phyloP scores from a whole-genome alignment of 2,329 filamentous ascomycete species.

The Herpotrichia juniperi region DNA sequence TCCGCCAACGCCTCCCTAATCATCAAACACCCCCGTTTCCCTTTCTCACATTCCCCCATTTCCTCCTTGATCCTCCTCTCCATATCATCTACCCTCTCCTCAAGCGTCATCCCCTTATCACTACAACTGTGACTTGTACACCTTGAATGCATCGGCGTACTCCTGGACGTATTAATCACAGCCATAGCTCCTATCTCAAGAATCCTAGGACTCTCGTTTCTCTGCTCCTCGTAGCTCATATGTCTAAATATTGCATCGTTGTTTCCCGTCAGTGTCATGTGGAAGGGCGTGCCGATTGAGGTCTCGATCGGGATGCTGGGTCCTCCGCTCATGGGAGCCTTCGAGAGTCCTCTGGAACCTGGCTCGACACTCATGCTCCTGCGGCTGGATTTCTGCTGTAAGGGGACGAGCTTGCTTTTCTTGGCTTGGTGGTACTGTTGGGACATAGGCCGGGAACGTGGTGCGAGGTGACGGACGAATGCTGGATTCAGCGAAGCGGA shows the following conservation, averaged over 20 bases:
- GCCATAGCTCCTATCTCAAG: conserved; percentile 40
- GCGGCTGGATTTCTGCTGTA: not conserved
- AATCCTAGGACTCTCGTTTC: conserved; percentile 25
- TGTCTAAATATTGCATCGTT: conserved; percentile 16
- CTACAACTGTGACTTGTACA: not conserved
- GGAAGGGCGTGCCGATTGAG: not conserved
- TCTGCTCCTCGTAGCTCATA: conserved; percentile 27
- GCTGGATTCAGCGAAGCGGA: conserved; percentile 18
- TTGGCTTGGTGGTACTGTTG: not conserved
- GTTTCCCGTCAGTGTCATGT: not conserved
- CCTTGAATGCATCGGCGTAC: not conserved
- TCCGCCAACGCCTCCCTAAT: conserved; percentile 22
- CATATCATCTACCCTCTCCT: conserved; percentile 12
- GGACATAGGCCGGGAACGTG: conserved; percentile 11
- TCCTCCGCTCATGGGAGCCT: too few species aligned
- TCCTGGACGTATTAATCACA: conserved; percentile 15
- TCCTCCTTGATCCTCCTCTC: conserved; percentile 20
- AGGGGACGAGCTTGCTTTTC: not conserved
- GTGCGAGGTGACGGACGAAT: conserved; percentile 29
- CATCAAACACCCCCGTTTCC: conserved; percentile 22
- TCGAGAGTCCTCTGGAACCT: too few species aligned
- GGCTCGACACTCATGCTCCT: not conserved
- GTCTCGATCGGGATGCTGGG: not conserved
- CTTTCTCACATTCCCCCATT: conserved; percentile 15
- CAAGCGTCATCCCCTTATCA: not conserved